Conservation (phyloP, 2,329 filamentous ascomycete species). For the Leptographium galeiforme region DNA sequence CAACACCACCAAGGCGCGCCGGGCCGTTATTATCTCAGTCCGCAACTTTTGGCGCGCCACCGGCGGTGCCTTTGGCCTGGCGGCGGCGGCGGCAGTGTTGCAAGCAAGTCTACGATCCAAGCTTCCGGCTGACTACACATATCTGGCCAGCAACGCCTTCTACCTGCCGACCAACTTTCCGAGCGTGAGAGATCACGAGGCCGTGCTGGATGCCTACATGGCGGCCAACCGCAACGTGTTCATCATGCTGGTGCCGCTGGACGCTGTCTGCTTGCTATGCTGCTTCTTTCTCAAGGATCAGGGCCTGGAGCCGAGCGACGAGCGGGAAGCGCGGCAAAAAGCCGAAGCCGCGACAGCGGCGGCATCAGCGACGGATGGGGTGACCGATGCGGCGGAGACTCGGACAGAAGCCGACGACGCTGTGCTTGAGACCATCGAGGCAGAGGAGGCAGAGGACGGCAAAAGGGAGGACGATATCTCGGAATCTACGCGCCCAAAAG, state of each 20-base stretch:
- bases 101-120: conserved; percentile 15
- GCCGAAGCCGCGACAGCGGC: neutral
- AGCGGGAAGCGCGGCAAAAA: conserved; percentile 3
- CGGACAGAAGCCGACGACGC: neutral
- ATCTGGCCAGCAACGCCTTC: conserved; percentile 15
- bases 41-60: conserved; percentile 25
- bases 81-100: conserved; percentile 18
- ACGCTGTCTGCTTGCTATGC: conserved; percentile 33
- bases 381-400: neutral
- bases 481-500: neutral
- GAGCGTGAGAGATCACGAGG: conserved; percentile 4
- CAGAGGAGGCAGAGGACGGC: neutral
- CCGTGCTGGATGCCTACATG: conserved; percentile 13
- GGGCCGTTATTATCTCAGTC: conserved; percentile 23
- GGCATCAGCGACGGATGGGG: neutral
- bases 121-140: conserved; percentile 3
- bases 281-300: conserved; percentile 38
- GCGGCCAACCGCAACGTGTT: conserved; percentile 41
- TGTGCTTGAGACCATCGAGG: no score
- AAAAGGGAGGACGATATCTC: neutral
- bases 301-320: conserved; percentile 23
- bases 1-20: conserved; percentile 20
- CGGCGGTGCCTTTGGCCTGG: conserved; percentile 22
- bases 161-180: conserved; percentile 16
- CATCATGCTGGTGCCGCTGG: conserved; percentile 39